Evolutionary conservation across 2,329 filamentous ascomycete genomes (phyloP), one percentile per base, ranked within the genome.

Genomic region (Epichloe gansuensis): DNA sequence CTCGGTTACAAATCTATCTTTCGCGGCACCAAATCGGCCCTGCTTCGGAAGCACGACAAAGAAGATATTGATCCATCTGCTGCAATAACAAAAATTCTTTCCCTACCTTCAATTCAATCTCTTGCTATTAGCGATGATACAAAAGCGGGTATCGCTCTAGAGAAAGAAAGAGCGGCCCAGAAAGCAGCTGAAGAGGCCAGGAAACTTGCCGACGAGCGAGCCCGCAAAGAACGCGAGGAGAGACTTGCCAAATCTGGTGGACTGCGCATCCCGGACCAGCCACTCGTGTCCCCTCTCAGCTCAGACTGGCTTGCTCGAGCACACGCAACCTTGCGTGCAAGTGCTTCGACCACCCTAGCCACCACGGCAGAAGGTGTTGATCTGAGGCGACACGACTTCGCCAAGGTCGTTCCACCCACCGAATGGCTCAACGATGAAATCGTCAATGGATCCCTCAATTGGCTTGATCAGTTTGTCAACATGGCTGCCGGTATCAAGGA

Each of bases 361-460:
- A 72, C 63, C 51, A 75, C 76, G 9, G 66, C 69, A 6, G 76
- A 78, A 55, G 75, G 76, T 1, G 71, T 71, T 3, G 70, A 76
- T 12, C 67, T 87, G 15, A 60, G 61, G 34, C 63, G 61, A 6
- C 77, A 80, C 50, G 84, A 88, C 61, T 83, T 89, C 59, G 71
- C 68, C n/a, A 83, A 76, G 46, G 67, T 90, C 7, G 72, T 84
- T 15, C 71, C 72, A 17, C 65, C 70, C 8, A 72, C 67, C 0
- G 73, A 72, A 31, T 91, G 86, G 86, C 75, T 91, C 6, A 90
- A 91, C 57, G 87, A 91, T 63, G 83, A 87, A 59, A 79, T 86
- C 49, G 79, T 91, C 59, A 87, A 88, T 59, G 78, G 79, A 13
- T 79, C 80, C 47, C 72, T 89, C 28, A 67, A 75, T 31, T 77